Base-by-base conservation (phyloP, 495 filamentous ascomycete genomes). In the Annulohypoxylon maeteangense region DNA sequence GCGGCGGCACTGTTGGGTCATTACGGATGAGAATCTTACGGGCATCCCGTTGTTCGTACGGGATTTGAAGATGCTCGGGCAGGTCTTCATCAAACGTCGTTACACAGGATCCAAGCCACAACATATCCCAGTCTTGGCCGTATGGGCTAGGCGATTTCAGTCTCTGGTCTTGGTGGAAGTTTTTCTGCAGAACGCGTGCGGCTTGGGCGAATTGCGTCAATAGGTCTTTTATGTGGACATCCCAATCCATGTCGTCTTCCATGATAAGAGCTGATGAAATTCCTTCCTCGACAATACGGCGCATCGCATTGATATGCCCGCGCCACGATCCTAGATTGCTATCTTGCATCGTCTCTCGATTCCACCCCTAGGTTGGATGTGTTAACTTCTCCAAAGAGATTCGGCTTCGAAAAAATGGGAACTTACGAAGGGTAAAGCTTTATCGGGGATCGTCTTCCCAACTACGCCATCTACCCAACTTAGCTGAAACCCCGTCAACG, bases 221-320 rank as follows among this genome's bases (percentile, higher is more conserved):
- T 62, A 88, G 84, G 16, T 74, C 67, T 42, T 85, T 83, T 40
- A 89, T 66, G 22, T 74, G 74, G 18, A 87, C 76, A 47, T 88
- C 86, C 87, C 87, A 89, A 71, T 88, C 87, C 14, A 81, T 81
- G 50, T 88, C 87, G 57, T 89, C 87, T 72, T 89, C 87, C 45
- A 89, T 53, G 4, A 88, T 83, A 11, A 89, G 63, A n/a, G 86
- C 86, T 0, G 83, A 82, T 0, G 79, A 73, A n/a, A 86, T 72
- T 8, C 73, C 69, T 32, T 84, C 78, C 16, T 82, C 73, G 34
- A 88, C 78, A 4, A 88, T 79, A 0, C 78, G 78, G 25, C 66
- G 73, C 58, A 72, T 68, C 20, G 63, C 38, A 16, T 75, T 66
- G n/a, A 75, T 48, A 36, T 75, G 63, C 2, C 68, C 68, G 20